Conservation (phyloP, 2,329 filamentous ascomycete species). For the Botrytis elliptica region DNA sequence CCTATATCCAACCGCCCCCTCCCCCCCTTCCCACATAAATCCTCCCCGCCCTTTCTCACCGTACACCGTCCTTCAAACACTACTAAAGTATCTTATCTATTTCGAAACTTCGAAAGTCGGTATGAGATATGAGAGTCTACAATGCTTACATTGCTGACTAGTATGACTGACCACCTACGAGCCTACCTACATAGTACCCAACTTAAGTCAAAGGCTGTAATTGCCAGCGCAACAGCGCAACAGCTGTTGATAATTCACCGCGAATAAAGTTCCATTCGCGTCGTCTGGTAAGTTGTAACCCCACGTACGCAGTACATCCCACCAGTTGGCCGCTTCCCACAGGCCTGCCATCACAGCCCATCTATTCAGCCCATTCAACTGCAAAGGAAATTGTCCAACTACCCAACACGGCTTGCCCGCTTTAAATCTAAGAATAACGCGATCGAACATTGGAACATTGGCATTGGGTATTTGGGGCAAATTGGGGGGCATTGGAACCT, state of each 20-base stretch:
- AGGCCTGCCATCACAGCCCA: conserved; percentile 1
- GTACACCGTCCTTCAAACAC: neutral
- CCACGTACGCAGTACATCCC: conserved; percentile 1
- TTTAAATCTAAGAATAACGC: neutral
- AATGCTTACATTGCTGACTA: neutral
- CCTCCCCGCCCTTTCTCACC: neutral
- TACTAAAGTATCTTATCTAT: neutral
- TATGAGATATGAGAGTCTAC: conserved; percentile 2
- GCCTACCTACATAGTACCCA: neutral
- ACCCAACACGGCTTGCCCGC: neutral
- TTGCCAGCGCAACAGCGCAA: conserved; percentile 10
- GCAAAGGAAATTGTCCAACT: neutral
- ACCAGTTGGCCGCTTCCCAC: conserved; percentile 8
- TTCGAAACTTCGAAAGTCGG: neutral
- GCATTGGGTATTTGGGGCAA: neutral
- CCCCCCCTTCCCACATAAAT: conserved; percentile 1
- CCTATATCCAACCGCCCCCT: neutral
- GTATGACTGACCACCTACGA: neutral
- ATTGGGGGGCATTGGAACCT: neutral
- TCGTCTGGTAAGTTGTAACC: neutral
- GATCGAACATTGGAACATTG: neutral
- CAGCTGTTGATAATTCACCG: neutral
- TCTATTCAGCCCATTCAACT: neutral
- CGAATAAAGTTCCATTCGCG: neutral
- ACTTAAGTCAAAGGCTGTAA: neutral